Percentiles rank a stretch among this genome's conserved stretches.
Evolutionary conservation across 176 grass and related monocot genomes (phyloP).

Genomic region (Chloris gayana): DNA sequence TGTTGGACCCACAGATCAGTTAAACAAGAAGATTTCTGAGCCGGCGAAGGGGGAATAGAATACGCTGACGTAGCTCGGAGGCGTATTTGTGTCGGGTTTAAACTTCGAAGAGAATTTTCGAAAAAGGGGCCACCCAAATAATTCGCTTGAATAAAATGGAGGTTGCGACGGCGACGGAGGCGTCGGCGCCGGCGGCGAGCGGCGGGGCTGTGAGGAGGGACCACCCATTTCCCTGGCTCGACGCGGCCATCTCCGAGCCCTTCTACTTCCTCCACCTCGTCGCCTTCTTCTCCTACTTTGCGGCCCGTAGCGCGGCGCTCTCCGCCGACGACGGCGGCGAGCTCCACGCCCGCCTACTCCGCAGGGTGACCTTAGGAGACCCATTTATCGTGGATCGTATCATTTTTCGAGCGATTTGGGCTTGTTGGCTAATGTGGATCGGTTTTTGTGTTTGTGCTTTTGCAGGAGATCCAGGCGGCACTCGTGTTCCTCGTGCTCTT

Average conservation of each 20-base stretch:
- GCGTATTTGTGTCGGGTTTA: not conserved
- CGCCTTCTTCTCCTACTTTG: slow-evolving; percentile 95
- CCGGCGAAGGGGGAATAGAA: not conserved
- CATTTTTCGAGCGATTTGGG: not conserved
- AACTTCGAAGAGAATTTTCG: slow-evolving; percentile 8
- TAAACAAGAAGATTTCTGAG: not conserved
- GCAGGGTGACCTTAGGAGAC: slow-evolving; percentile 38
- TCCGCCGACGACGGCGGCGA: slow-evolving; percentile 46
- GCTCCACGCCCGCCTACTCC: slow-evolving; percentile 64
- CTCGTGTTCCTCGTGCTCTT: slow-evolving; percentile 74
- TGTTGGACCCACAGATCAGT: not conserved
- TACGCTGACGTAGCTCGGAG: not conserved
- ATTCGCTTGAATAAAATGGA: slow-evolving; percentile 29
- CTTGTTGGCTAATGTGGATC: slow-evolving; percentile 31
- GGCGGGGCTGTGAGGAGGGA: slow-evolving; percentile 31
- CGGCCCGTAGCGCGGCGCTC: slow-evolving; percentile 55
- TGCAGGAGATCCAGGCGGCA: slow-evolving; percentile 87
- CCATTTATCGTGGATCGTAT: not conserved
- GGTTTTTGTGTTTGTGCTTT: slow-evolving; percentile 15
- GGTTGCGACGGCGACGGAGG: slow-evolving; percentile 60
- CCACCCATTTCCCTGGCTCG: slow-evolving; percentile 78
- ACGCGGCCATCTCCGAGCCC: slow-evolving; percentile 70
- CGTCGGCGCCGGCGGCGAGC: slow-evolving; percentile 46
- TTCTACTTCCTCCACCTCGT: slow-evolving; percentile 89
- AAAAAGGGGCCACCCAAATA: not conserved